phyloP scores from a whole-genome alignment of 2,329 filamentous ascomycete species.

The Chaetomiaceae sp. region DNA sequence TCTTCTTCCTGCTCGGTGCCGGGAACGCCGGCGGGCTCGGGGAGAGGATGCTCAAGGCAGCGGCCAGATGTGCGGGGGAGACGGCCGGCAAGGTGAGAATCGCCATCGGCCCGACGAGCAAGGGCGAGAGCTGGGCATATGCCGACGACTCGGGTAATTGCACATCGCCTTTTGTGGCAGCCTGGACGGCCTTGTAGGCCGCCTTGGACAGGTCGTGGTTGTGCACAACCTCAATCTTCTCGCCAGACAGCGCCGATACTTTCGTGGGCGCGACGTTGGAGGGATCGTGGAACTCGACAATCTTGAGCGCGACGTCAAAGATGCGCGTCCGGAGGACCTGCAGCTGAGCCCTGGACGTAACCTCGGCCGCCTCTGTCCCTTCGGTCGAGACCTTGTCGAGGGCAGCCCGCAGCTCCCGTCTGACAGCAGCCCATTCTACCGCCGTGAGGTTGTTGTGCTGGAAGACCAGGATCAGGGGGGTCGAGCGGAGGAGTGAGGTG shows the following conservation, averaged over 20 bases:
- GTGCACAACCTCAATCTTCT: constrained; percentile 33
- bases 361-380: constrained; percentile 34
- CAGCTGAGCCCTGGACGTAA: constrained; percentile 64
- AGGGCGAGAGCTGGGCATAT: constrained; percentile 61
- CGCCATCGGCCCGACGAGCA: constrained; percentile 78
- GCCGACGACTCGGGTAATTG: constrained; percentile 33
- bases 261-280: constrained; percentile 32
- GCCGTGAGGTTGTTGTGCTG: constrained; percentile 65
- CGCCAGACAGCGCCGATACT: constrained; percentile 30
- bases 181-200: constrained; percentile 46
- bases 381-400: constrained; percentile 39
- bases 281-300: constrained; percentile 76
- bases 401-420: constrained; percentile 58
- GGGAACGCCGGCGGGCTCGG: constrained; percentile 70
- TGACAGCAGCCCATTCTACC: constrained; percentile 67
- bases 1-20: constrained; percentile 68
- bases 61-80: constrained; percentile 77
- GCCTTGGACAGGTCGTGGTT: constrained; percentile 51
- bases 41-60: constrained; percentile 71
- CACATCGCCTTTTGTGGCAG: constrained; percentile 28
- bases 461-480: constrained; percentile 82
- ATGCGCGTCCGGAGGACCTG: constrained; percentile 87
- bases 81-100: constrained; percentile 76
- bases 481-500: constrained; percentile 79
- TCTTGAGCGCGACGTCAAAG: constrained; percentile 75